Base-by-base conservation (phyloP, 208 protist genomes). In the Balamuthia mandrillaris region DNA sequence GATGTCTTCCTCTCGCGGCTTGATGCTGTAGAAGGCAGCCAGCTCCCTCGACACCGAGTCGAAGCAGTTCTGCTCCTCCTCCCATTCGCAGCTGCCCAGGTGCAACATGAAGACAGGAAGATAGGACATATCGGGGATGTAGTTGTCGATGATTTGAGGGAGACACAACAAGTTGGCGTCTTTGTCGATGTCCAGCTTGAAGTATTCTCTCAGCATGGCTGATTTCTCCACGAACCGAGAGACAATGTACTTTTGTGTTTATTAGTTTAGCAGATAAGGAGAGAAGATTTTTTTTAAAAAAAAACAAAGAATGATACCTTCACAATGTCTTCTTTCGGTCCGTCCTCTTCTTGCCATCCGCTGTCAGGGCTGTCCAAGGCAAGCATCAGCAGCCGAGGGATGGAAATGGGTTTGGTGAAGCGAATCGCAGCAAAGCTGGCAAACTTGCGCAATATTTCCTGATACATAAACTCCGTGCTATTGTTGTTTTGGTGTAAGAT, bases 11-110 rank as follows among this genome's bases (percentile, higher is more conserved):
- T 33, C 33, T 5, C 49, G 81, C 45, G 81, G 61, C 1, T 45
- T 33, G n/a, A 86, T 47, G 65, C 29, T 63, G 39, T 86, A 86
- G 47, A 86, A 86, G 6, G 49, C 44, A 3, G 81, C 60, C 0
- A 91, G 60, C 37, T 87, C 85, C 75, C 37, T 90, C 14, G 66
- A 2, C 24, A 89, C 72, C 21, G n/a, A 61, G 24, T 87, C 24
- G 14, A 91, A 86, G 56, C 88, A 91, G 37, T 70, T 37, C 54
- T 86, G 82, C 81, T 91, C 88, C 31, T 65, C 78, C 56, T 79
- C 61, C 88, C 88, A 91, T 58, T 86, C 72, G 81, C 60, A 72
- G 29, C 65, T 51, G 42, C 65, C 54, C 33, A 83, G 77, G 31
- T 66, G 42, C 2, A 83, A 56, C 54, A 83, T 0, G 58, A 83